Base-by-base conservation (phyloP, 345 rosid genomes). In the Dipteronia dyeriana region DNA sequence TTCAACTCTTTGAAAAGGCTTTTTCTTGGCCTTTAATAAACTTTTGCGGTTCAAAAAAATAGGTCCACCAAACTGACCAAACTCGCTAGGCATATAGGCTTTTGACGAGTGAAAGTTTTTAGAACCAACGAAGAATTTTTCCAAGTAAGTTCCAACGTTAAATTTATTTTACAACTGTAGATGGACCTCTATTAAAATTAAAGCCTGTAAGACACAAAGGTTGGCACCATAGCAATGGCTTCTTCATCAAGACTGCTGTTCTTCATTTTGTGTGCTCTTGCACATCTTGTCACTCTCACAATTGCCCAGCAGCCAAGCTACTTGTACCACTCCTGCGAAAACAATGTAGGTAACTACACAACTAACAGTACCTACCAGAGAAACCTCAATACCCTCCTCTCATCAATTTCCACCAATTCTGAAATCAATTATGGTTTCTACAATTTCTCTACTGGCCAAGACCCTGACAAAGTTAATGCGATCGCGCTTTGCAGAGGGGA, bases 401-500 rank as follows among this genome's bases (percentile, higher is more conserved):
- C 45, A 5, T 75, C 78, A 64, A 68, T 77, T 64, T 34, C 45
- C 68, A 71, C 67, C 38, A 79, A 11, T 76, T 13, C 69, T 16
- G 13, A 70, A 1, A 26, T 62, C 59, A 7, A 41, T 53, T 22
- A 64, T 12, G 87, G 85, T 0, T 85, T 82, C 76, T 57, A 66
- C 56, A 83, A 76, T 70, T 8, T 45, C n/a, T 73, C 82, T 0
- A 20, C 39, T 5, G 80, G 85, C 20, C 31, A 53, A 47, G 23
- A 16, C 66, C 6, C 73, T 2, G 74, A 80, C 80, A 73, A 57
- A 41, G 88, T 81, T 63, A 76, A 86, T 70, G 81, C 80, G 7
- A 74, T 87, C 14, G 80, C 66, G 9, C 85, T 82, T 4, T 87
- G 92, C 79, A 76, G 88, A 53, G 92, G 92, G 0, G 90, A 87